phyloP scores from a whole-genome alignment of 257 asterid species.

The Lycium barbarum region DNA sequence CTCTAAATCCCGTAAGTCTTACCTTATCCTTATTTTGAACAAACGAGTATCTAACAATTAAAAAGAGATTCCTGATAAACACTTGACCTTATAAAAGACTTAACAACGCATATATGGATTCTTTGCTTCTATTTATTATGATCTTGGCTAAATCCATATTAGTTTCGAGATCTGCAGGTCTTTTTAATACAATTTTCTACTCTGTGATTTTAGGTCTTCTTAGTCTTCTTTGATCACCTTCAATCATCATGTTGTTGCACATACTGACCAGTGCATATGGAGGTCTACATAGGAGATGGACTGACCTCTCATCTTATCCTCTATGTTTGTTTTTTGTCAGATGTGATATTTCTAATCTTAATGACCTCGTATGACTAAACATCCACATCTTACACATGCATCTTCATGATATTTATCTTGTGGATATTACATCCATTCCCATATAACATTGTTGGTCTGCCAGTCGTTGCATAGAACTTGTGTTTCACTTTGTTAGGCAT shows the following conservation, averaged over 20 bases:
- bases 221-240: background rate
- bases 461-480: background rate
- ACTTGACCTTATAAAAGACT: background rate
- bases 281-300: background rate
- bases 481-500: background rate
- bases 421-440: background rate
- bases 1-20: background rate
- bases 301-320: background rate
- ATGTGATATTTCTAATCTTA: background rate
- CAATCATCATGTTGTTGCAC: background rate
- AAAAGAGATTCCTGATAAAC: background rate
- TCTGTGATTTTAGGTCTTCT: background rate
- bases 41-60: slow-evolving; percentile 11
- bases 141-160: background rate
- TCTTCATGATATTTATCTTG: background rate
- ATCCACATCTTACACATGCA: background rate
- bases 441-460: background rate
- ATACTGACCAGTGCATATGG: slow-evolving; percentile 10
- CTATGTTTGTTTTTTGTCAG: background rate
- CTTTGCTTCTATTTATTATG: background rate
- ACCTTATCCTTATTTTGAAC: background rate
- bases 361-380: background rate
- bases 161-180: background rate
- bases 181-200: background rate
- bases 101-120: background rate